Evolutionary conservation across 257 asterid species (phyloP), one percentile per base, ranked within the genome.

Genomic region (Cynanchum wilfordii): DNA sequence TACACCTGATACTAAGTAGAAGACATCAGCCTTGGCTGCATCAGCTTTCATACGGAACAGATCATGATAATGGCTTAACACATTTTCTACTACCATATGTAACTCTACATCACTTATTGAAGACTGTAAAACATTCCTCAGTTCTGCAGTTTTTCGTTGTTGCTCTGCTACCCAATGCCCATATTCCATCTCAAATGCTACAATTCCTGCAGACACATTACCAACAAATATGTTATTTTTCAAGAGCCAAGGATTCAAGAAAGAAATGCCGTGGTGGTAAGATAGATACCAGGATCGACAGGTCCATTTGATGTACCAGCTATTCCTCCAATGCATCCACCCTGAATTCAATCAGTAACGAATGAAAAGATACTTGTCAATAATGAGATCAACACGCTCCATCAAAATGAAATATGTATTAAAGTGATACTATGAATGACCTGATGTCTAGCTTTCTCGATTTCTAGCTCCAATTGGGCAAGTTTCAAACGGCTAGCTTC

Each of bases 401-500:
- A n/a, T 67, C 44, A 20, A 49, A n/a, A 24, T 20, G 69, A 67
- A 55, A 27, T 33, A 64, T 15, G 27, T 11, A 50, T 33, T 38
- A 1, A 29, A 5, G 16, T 45, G 33, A 10, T 56, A 2, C 20
- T 45, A 42, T 42, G 47, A 42, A 67, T 56, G 40, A 88, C 97
- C 82, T 89, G 96, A 44, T 88, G 97, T 75, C 93, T 83, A 76
- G 89, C 90, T 85, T 88, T 83, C 75, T 87, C 92, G n/a, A 92
- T 91, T 63, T 95, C 98, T n/a, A 81, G 67, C 81, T 95, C 99
- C 45, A 95, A 82, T 67, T 92, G 98, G 3, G 97, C 98, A 64
- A 95, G 83, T 86, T 90, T 95, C 92, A 92, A 66, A 45, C 96
- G 90, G 82, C 95, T 90, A 9, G 95, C 77, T 77, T 95, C 99